These are phyloP conservation scores for Thermochaetoides dissita DNA, from an alignment of 2,329 filamentous ascomycete genomes.

Conservation along the genomic window DNA sequence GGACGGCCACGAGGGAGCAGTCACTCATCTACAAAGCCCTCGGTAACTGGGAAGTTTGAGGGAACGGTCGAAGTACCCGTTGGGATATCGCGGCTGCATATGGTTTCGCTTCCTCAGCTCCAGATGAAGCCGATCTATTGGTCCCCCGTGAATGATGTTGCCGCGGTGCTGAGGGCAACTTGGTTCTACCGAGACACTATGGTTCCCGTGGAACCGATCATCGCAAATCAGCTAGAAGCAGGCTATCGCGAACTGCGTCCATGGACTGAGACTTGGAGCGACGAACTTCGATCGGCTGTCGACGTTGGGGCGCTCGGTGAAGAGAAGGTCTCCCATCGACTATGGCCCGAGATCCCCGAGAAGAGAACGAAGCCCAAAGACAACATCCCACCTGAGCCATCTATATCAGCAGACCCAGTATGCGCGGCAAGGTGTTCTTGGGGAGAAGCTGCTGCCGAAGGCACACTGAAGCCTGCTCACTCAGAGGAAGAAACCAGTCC, in stretches of 20 bases:
- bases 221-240: constrained; percentile 86
- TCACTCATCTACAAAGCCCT: constrained; percentile 5
- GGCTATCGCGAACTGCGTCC: constrained; percentile 76
- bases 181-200: constrained; percentile 97
- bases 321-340: constrained; percentile 70
- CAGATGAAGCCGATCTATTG: constrained; percentile 97
- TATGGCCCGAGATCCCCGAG: constrained; percentile 55
- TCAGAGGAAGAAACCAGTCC: constrained; percentile 25
- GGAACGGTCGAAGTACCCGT: constrained; percentile 54
- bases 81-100: constrained; percentile 77
- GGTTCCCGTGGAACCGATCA: constrained; percentile 68
- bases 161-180: constrained; percentile 68
- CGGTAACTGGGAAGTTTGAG: constrained; percentile 1
- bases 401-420: constrained; percentile 39
- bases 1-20: constrained; percentile 13
- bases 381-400: constrained; percentile 21
- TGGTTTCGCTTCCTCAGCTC: constrained; percentile 68
- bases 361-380: constrained; percentile 22
- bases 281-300: constrained; percentile 79
- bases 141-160: constrained; percentile 83
- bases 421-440: constrained; percentile 46
- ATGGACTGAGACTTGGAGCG: constrained; percentile 84
- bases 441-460: constrained; percentile 45
- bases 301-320: constrained; percentile 83
- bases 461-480: constrained; percentile 30